Percentiles rank a stretch among this genome's conserved stretches.
Conservation (phyloP, 2,329 filamentous ascomycete genomes). For the Emmonsiellopsis sp. region DNA sequence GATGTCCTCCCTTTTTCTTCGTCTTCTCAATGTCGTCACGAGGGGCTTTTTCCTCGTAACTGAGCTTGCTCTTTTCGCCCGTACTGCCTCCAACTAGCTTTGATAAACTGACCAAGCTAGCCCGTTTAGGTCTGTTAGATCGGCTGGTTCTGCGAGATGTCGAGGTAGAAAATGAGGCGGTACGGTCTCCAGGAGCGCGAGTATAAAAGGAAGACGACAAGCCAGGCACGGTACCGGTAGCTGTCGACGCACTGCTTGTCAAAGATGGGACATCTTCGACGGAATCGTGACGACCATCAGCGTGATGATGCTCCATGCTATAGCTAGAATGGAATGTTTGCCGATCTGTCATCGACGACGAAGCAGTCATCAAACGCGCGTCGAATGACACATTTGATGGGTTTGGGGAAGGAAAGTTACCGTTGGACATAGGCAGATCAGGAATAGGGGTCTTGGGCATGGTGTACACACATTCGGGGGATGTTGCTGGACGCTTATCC, state of each 20-base stretch:
- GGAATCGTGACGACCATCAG: slow-evolving; percentile 34
- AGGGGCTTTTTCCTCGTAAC: slow-evolving; percentile 36
- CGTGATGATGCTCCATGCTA: slow-evolving; percentile 25
- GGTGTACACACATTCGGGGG: slow-evolving; percentile 30
- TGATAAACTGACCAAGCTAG: slow-evolving; percentile 41
- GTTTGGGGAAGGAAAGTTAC: slow-evolving; percentile 38
- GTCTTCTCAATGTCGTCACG: slow-evolving; percentile 31
- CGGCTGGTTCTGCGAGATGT: slow-evolving; percentile 31
- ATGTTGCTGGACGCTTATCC: slow-evolving; percentile 34
- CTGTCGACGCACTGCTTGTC: slow-evolving; percentile 41
- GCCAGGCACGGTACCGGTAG: slow-evolving; percentile 34
- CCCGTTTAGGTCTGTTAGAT: slow-evolving; percentile 34
- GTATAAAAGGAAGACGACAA: slow-evolving; percentile 36
- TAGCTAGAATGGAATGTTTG: slow-evolving; percentile 24
- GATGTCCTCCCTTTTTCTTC: slow-evolving; percentile 35
- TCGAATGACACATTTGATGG: slow-evolving; percentile 34
- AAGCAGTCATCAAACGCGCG: slow-evolving; percentile 31
- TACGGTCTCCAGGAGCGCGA: slow-evolving; percentile 35
- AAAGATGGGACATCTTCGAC: slow-evolving; percentile 43
- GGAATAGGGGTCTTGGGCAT: slow-evolving; percentile 33
- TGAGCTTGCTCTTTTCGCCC: slow-evolving; percentile 37
- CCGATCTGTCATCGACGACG: slow-evolving; percentile 33
- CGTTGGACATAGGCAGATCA: slow-evolving; percentile 28
- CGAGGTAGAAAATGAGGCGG: slow-evolving; percentile 35
- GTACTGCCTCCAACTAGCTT: slow-evolving; percentile 37